Percentiles rank a stretch among this genome's conserved stretches.
Conservation (phyloP, 345 rosid species). For the Turritis glabra region DNA sequence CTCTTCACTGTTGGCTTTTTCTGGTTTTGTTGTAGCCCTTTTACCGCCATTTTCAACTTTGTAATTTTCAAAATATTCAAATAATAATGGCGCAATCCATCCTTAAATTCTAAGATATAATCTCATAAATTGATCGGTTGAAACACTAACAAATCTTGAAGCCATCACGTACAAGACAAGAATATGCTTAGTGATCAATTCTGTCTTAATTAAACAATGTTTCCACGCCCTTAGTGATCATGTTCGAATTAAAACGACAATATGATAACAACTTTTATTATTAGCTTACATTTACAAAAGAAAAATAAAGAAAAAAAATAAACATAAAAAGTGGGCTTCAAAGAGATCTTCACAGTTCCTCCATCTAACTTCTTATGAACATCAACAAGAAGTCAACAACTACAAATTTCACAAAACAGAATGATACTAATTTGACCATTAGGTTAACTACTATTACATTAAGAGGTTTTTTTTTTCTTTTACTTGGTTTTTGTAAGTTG, state of each 20-base stretch:
- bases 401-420: conserved; percentile 14
- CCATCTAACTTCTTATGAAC: conserved; percentile 24
- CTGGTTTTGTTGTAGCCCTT: conserved; percentile 7
- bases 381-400: conserved; percentile 24
- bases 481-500: conserved; percentile 23
- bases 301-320: background rate
- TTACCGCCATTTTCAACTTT: conserved; percentile 36
- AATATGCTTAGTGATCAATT: conserved; percentile 14
- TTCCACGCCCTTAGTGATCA: conserved; percentile 28
- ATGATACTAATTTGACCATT: conserved; percentile 12
- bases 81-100: background rate
- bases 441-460: conserved; percentile 3
- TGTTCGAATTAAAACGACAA: conserved; percentile 25
- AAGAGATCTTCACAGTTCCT: conserved; percentile 1
- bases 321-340: background rate
- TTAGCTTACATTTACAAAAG: conserved; percentile 18
- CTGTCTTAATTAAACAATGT: background rate
- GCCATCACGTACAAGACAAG: background rate
- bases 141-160: no score
- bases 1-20: conserved; percentile 26
- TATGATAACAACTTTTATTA: conserved; percentile 34
- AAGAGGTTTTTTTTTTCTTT: background rate
- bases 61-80: conserved; percentile 32
- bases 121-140: background rate
- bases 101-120: background rate